Base-by-base conservation (phyloP, 768 basidiomycete species). In the Boletus subcaerulescens region DNA sequence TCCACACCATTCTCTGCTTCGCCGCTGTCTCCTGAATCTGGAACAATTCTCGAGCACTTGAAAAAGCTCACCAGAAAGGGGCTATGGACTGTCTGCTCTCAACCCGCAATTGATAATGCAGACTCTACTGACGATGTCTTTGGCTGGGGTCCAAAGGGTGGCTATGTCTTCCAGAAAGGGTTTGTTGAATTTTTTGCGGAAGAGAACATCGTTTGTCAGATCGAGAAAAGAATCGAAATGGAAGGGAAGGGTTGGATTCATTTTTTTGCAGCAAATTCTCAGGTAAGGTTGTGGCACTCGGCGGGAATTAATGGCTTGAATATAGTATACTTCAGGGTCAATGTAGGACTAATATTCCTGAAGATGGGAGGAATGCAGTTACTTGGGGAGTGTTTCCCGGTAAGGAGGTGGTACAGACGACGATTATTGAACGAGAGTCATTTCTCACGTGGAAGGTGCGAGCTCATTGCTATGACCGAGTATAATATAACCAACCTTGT, bases 351-450 rank as follows among this genome's bases (percentile, higher is more conserved):
- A 98, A 97, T 67, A 83, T 96, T 22, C 77, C 81, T 1, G 83
- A 87, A 44, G 84, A 82, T 33, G 88, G 84, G 14, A 82, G 91
- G 52, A 98, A 98, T 70, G 95, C 94, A 0, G 97, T 99, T 8
- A 99, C 97, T 1, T 99, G 97, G 97, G 97, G 95, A 52, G 87
- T 98, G 7, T 99, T 99, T 70, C 92, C 94, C 0, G 97, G 93
- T 0, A 91, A 97, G 67, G 97, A 99, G 71, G 88, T 99, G 44
- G 83, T 87, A 2, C 96, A 98, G 65, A 91, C 96, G 6, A 99
- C 97, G 0, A 93, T 98, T 60, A 98, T 99, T 35, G 97, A 98
- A 66, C 83, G 83, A 47, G 89, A 93, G 66, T 96, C 93, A 14
- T 99, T 99, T 78, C 73, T 91, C 35, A 87, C 93, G 0, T 99